Conservation (phyloP, 2,329 filamentous ascomycete species). For the Rutstroemia sp. region DNA sequence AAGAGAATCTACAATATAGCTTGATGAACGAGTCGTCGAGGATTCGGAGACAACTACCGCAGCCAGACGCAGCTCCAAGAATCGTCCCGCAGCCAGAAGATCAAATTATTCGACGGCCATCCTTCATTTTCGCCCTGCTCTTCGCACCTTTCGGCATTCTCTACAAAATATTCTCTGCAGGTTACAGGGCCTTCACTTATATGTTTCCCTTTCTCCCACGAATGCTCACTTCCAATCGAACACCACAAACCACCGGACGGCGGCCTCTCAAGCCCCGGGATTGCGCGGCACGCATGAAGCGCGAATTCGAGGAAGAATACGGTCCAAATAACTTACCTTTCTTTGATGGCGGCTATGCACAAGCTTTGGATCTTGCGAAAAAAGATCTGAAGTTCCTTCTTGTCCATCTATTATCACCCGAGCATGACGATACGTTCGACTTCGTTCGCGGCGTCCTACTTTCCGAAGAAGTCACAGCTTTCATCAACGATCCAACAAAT, state of each 20-base stretch:
- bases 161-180: slow-evolving; percentile 61
- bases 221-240: slow-evolving; percentile 45
- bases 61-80: slow-evolving; percentile 65
- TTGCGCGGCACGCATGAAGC: slow-evolving; percentile 78
- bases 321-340: slow-evolving; percentile 66
- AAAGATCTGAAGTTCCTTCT: slow-evolving; percentile 84
- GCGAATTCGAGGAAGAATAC: slow-evolving; percentile 94
- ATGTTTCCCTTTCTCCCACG: slow-evolving; percentile 76
- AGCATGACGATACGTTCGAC: slow-evolving; percentile 82
- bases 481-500: slow-evolving; percentile 66
- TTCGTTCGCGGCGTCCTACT: slow-evolving; percentile 82
- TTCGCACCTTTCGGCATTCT: slow-evolving; percentile 76
- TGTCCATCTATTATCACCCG: slow-evolving; percentile 81
- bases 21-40: slow-evolving; percentile 31
- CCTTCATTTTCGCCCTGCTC: slow-evolving; percentile 65
- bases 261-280: slow-evolving; percentile 77
- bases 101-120: slow-evolving; percentile 57
- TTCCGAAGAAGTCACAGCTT: slow-evolving; percentile 63
- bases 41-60: slow-evolving; percentile 31
- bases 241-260: slow-evolving; percentile 59
- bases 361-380: slow-evolving; percentile 85
- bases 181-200: slow-evolving; percentile 68
- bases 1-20: slow-evolving; percentile 67
- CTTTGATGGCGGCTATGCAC: slow-evolving; percentile 82
- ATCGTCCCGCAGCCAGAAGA: slow-evolving; percentile 69